These are phyloP conservation scores for Coniochaeta sp. DNA, from an alignment of 2,329 filamentous ascomycete species.

Conservation along the genomic window DNA sequence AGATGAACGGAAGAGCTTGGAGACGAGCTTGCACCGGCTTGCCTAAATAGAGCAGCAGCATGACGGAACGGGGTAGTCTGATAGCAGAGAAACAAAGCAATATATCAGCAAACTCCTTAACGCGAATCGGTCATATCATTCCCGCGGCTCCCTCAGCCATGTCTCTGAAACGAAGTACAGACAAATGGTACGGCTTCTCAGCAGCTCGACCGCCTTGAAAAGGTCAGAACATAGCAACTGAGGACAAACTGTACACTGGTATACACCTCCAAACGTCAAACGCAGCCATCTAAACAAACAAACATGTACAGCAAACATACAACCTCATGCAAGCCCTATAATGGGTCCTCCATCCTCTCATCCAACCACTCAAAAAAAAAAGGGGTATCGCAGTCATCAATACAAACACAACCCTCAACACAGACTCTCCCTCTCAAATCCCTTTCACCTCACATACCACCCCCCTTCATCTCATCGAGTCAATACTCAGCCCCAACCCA, in stretches of 20 bases:
- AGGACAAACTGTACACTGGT: neutral
- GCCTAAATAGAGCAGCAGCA: too few relatives aligned
- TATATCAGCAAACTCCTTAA: too few relatives aligned
- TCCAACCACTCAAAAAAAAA: neutral
- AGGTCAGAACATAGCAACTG: neutral
- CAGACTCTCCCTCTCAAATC: neutral
- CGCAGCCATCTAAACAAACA: too few relatives aligned
- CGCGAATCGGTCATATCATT: too few relatives aligned
- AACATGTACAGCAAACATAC: neutral
- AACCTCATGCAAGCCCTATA: neutral
- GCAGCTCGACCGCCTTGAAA: neutral
- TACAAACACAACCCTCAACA: neutral
- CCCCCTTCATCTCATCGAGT: neutral
- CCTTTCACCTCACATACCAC: neutral
- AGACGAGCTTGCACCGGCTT: too few relatives aligned
- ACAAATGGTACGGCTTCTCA: neutral
- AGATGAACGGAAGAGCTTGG: neutral
- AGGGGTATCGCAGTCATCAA: neutral
- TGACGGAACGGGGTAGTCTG: too few relatives aligned
- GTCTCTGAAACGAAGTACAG: too few relatives aligned
- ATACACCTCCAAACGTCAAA: neutral
- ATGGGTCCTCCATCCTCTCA: neutral
- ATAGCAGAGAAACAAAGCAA: too few relatives aligned
- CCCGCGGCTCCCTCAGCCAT: too few relatives aligned
- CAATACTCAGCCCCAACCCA: slow-evolving; percentile 19